A percentile compares a stretch with the other conserved stretches of the same genome.
Evolutionary conservation across 2,329 filamentous ascomycete species (phyloP).

Genomic region (Ustulina deusta): DNA sequence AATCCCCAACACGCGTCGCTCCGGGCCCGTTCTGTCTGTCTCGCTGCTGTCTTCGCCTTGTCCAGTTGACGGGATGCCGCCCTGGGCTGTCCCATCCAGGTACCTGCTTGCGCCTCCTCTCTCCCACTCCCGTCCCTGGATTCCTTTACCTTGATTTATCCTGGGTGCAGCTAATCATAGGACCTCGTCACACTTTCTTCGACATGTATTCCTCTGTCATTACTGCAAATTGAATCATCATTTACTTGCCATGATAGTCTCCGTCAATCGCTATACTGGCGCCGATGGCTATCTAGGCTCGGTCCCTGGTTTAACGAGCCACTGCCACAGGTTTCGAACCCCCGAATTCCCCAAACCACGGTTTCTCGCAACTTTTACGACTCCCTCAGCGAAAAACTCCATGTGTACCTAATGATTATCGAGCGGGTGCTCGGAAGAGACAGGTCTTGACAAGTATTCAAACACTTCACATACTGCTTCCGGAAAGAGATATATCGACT

Average conservation of each 20-base stretch:
- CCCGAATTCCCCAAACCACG: background rate
- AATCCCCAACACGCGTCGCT: too few relatives aligned
- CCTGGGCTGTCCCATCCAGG: background rate
- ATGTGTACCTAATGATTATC: too few relatives aligned
- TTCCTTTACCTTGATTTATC: slow-evolving; percentile 1
- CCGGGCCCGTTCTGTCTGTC: background rate
- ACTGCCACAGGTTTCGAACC: background rate
- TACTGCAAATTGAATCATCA: background rate
- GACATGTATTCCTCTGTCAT: background rate
- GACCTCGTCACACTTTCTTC: background rate
- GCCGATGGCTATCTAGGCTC: background rate
- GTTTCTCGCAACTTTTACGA: background rate
- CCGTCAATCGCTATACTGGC: background rate
- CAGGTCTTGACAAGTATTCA: background rate
- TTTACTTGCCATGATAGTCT: background rate
- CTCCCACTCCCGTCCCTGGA: background rate
- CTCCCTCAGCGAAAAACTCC: background rate
- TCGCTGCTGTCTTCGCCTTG: background rate
- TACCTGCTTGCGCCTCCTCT: background rate
- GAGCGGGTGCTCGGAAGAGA: background rate
- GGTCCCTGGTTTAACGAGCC: background rate
- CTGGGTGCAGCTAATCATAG: background rate
- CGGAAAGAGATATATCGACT: slow-evolving; percentile 18
- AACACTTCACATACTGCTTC: slow-evolving; percentile 11
- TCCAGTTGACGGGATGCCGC: slow-evolving; percentile 1